Evolutionary conservation across 2,329 filamentous ascomycete species (phyloP), one percentile per base, ranked within the genome.

Genomic region (Fusarium aywerte): DNA sequence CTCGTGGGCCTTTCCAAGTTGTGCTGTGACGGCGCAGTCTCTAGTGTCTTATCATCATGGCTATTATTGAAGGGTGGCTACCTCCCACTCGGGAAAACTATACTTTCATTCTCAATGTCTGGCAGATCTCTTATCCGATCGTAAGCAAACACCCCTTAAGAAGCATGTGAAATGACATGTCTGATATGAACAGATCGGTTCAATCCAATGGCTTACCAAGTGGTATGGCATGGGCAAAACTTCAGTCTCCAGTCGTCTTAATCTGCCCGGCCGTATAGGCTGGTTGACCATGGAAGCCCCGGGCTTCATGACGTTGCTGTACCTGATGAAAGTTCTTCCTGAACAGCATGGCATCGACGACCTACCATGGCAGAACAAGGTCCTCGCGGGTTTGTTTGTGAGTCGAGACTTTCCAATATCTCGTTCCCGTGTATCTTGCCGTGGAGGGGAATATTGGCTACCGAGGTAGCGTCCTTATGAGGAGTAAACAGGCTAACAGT

Each of bases 151-250:
- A 11, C 11, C 7, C 29, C 7, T 1, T 15, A 21, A 25, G 27
- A 33, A 40, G n/a, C 27, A 38, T 20, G 39, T 43, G 27, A 43
- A 48, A 31, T 15, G 4, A 5, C n/a, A 51, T 40, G 62, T 31
- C 65, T 68, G 23, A 67, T 53, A 16, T 10, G 32, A 50, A 12
- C 62, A 97, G 93, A 74, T 93, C 66, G 89, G 89, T 0, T 85
- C 88, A 2, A 50, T 87, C 21, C 93, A 97, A 87, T 96, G 91
- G 90, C 60, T 89, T 56, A 80, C 85, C n/a, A 85, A 87, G 55
- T 97, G 88, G 85, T 96, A 97, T 77, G 92, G 92, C 49, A 93
- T 95, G 82, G 96, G 96, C 77, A 98, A 98, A 80, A 97, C 94
- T 4, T 97, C 93, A 5, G 85, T 89, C 18, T 75, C 84, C 4